These are phyloP conservation scores for Pyronema omphalodes DNA, from an alignment of 495 filamentous ascomycete genomes.

Conservation along the genomic window DNA sequence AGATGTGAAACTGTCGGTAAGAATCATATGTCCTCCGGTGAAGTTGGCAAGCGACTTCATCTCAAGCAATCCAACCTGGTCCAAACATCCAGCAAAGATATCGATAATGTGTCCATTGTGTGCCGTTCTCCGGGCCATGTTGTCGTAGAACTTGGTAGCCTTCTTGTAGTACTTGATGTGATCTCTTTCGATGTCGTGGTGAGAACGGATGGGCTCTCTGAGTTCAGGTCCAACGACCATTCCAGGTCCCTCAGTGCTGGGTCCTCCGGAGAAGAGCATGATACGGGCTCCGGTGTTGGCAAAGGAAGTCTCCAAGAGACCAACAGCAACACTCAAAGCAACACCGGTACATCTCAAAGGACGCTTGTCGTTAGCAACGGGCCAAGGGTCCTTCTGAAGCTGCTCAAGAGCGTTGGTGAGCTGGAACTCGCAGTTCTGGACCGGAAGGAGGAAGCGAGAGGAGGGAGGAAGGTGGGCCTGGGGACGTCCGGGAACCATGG, in stretches of 20 bases:
- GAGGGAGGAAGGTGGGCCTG: constrained; percentile 56
- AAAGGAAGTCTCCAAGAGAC: constrained; percentile 82
- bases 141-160: constrained; percentile 97
- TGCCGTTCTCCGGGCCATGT: constrained; percentile 82
- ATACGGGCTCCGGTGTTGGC: constrained; percentile 87
- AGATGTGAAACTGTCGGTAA: constrained; percentile 96
- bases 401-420: constrained; percentile 94
- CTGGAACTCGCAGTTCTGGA: constrained; percentile 94
- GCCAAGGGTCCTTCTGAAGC: constrained; percentile 95
- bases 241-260: constrained; percentile 89
- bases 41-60: constrained; percentile 97
- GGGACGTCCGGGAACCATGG: constrained; percentile 46
- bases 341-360: constrained; percentile 89
- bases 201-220: constrained; percentile 90
- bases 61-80: constrained; percentile 93
- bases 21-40: constrained; percentile 94
- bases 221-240: constrained; percentile 96
- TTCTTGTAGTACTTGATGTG: constrained; percentile 99
- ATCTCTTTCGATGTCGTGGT: constrained; percentile 97
- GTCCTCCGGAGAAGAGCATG: constrained; percentile 93
- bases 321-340: constrained; percentile 84
- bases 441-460: constrained; percentile 80
- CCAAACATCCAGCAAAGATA: constrained; percentile 93
- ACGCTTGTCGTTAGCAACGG: constrained; percentile 84
- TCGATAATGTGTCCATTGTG: constrained; percentile 97